phyloP scores from a whole-genome alignment of 164 flowering plant genomes.

The Dillenia turbinata region DNA sequence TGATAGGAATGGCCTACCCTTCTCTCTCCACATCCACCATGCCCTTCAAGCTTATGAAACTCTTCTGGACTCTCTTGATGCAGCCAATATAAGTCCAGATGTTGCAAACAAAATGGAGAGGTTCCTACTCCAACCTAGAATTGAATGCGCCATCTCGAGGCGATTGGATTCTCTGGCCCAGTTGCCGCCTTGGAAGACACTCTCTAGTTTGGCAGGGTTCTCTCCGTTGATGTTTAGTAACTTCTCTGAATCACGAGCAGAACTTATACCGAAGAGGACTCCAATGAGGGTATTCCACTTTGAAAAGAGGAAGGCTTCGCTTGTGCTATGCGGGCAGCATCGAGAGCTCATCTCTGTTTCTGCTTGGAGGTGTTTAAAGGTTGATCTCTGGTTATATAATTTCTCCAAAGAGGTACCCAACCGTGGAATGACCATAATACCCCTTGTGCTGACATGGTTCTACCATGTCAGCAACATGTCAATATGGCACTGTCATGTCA shows the following conservation, averaged over 20 bases:
- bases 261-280: slow-evolving; percentile 38
- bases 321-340: slow-evolving; percentile 53
- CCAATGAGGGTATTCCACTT: slow-evolving; percentile 48
- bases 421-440: no score
- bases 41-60: slow-evolving; percentile 34
- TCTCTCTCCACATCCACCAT: slow-evolving; percentile 33
- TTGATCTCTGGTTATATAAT: no score
- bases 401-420: no score
- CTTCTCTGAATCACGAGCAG: slow-evolving; percentile 48
- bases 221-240: slow-evolving; percentile 44
- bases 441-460: no score
- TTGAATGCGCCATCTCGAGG: slow-evolving; percentile 30
- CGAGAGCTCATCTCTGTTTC: slow-evolving; percentile 47
- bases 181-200: slow-evolving; percentile 31
- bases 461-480: no score
- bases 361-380: slow-evolving; percentile 66
- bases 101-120: slow-evolving; percentile 42
- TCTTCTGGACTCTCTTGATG: slow-evolving; percentile 46
- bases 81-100: slow-evolving; percentile 30
- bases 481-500: no score
- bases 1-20: slow-evolving; percentile 42
- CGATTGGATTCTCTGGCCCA: slow-evolving; percentile 25
- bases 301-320: slow-evolving; percentile 46
- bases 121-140: slow-evolving; percentile 37
- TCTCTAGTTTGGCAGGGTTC: slow-evolving; percentile 36